Evolutionary conservation across 768 basidiomycete genomes (phyloP).

Genomic region (Auricularia auricula-judae): DNA sequence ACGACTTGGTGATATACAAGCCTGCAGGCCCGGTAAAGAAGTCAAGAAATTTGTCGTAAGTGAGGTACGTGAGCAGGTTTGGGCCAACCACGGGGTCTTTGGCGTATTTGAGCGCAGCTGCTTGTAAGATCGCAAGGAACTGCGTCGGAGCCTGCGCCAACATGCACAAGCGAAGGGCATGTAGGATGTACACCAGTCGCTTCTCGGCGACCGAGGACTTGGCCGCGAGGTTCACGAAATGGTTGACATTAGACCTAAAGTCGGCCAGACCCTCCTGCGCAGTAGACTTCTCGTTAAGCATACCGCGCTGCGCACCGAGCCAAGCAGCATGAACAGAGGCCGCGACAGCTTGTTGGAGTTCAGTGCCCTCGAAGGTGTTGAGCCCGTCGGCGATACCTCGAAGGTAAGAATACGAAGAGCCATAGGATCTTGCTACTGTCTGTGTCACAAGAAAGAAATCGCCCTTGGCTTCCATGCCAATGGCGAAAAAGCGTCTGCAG

Average conservation of each 20-base stretch:
- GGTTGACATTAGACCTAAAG: background rate
- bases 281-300: background rate
- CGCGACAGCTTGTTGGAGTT: background rate
- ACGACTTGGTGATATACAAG: background rate
- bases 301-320: background rate
- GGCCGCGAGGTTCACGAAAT: background rate
- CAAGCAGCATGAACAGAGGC: background rate
- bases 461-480: too few relatives aligned
- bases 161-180: background rate
- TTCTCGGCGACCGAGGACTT: background rate
- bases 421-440: too few relatives aligned
- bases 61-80: background rate
- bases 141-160: background rate
- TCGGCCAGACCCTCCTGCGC: background rate
- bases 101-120: background rate
- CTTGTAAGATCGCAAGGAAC: background rate
- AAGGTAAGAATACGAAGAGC: background rate
- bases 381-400: background rate
- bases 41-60: background rate
- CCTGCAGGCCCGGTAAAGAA: background rate
- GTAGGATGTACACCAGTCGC: background rate
- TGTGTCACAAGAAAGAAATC: too few relatives aligned
- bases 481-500: too few relatives aligned
- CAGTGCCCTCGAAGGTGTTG: background rate
- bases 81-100: background rate